Conservation (phyloP, 768 basidiomycete genomes). For the Lactarius deliciosus region DNA sequence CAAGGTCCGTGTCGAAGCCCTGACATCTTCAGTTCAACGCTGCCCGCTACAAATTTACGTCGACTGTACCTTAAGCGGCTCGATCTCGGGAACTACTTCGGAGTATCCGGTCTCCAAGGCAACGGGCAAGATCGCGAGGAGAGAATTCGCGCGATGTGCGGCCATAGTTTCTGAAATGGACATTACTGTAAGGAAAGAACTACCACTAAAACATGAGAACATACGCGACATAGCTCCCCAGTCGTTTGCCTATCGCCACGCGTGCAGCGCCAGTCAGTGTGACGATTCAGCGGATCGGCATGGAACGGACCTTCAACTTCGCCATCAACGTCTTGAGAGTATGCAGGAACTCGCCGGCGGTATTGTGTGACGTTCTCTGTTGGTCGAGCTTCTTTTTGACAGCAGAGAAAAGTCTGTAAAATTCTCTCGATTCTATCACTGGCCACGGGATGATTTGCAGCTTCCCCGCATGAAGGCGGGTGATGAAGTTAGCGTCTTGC, state of each 20-base stretch:
- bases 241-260: constrained; percentile 50
- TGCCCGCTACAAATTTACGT: not conserved
- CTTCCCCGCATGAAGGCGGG: constrained; percentile 54
- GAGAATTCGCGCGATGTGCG: constrained; percentile 41
- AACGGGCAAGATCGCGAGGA: constrained; percentile 43
- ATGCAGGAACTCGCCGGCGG: constrained; percentile 56
- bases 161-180: constrained; percentile 45
- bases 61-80: constrained; percentile 48
- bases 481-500: constrained; percentile 63
- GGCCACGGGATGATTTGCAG: constrained; percentile 65
- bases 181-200: not conserved
- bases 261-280: not conserved
- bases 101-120: constrained; percentile 49
- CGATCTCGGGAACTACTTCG: constrained; percentile 46
- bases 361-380: constrained; percentile 49
- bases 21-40: constrained; percentile 26
- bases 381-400: constrained; percentile 50
- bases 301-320: constrained; percentile 52
- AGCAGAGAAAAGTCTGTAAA: constrained; percentile 52
- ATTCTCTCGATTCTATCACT: constrained; percentile 60
- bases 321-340: constrained; percentile 66
- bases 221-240: constrained; percentile 64
- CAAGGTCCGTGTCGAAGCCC: constrained; percentile 52
- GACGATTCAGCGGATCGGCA: not conserved
- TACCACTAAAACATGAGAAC: constrained; percentile 29